Evolutionary conservation across 176 grass and related monocot species (phyloP).

Genomic region (Calamus simplicifolius): DNA sequence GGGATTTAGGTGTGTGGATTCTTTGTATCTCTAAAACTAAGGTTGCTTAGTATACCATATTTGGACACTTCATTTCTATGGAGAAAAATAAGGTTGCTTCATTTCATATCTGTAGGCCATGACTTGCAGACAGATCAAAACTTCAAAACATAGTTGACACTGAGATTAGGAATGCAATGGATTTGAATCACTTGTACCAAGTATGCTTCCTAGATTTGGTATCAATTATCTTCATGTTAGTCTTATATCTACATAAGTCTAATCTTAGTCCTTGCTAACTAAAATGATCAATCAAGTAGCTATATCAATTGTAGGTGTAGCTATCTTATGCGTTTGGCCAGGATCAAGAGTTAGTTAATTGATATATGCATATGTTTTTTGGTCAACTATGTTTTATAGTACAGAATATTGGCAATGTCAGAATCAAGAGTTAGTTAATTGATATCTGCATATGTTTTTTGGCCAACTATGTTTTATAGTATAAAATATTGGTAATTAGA

Average conservation of each 20-base stretch:
- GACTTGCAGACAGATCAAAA: slow-evolving; percentile 78
- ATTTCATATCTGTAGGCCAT: slow-evolving; percentile 49
- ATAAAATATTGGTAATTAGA: no score
- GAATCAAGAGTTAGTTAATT: no score
- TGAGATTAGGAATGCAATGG: slow-evolving; percentile 80
- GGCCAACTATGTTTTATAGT: no score
- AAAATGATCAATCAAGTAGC: background rate
- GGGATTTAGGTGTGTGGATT: no score
- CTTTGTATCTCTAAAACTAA: slow-evolving; percentile 59
- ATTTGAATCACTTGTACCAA: no score
- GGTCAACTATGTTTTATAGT: no score
- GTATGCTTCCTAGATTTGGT: slow-evolving; percentile 26
- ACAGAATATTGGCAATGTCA: no score
- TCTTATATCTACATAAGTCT: background rate
- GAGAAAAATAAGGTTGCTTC: no score
- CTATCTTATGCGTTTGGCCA: slow-evolving; percentile 68
- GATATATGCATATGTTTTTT: slow-evolving; percentile 57
- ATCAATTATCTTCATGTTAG: background rate
- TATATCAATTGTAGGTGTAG: slow-evolving; percentile 65
- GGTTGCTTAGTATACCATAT: slow-evolving; percentile 50
- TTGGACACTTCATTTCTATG: no score
- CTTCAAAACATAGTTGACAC: slow-evolving; percentile 81
- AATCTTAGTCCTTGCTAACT: background rate
- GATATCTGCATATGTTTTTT: no score
- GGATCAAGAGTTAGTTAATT: slow-evolving; percentile 80